Evolutionary conservation across 2,329 filamentous ascomycete genomes (phyloP), one percentile per base, ranked within the genome.

Genomic region (Corinectria fuckeliana): DNA sequence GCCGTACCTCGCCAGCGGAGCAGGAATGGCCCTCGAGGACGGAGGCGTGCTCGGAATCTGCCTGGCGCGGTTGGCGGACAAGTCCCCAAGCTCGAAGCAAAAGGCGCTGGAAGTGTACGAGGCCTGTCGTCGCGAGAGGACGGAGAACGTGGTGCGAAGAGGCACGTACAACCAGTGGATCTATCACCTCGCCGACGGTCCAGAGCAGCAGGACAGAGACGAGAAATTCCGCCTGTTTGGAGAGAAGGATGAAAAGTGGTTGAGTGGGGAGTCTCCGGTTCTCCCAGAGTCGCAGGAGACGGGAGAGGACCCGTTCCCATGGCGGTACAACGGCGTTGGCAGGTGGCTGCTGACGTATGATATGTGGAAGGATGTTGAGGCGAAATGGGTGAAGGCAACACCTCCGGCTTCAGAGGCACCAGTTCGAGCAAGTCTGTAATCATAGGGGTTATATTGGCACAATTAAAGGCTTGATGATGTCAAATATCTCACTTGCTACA

Each of bases 141-240:
- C 87, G 0, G 83, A 87, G 44, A 82, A 78, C 62, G 81, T 90
- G 0, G 87, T 89, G 0, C 75, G 82, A 10, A 74, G 86, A 2
- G 86, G 87, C 0, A 88, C 85, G n/a, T 71, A 80, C 11, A 85
- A 89, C 62, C 86, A 88, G 65, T 81, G 82, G 66, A 76, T 89
- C 1, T 88, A 88, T 52, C 86, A 89, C 62, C 72, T 89, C 2
- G 79, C 82, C 5, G 86, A 89, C 61, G 87, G 86, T 0, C 71
- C 75, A 0, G 82, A 85, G 59, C 87, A 88, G 69, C 64, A 77
- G 51, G 79, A 83, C 49, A 76, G 86, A 1, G 86, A 88, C 18
- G 58, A 63, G 26, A 70, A 61, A 41, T 72, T 78, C 39, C 69
- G 66, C 41, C 38, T 54, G 5, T 78, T 74, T 47, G 72, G 70